Evolutionary conservation across 139 green algal genomes (phyloP).

Genomic region (Volvox africanus): DNA sequence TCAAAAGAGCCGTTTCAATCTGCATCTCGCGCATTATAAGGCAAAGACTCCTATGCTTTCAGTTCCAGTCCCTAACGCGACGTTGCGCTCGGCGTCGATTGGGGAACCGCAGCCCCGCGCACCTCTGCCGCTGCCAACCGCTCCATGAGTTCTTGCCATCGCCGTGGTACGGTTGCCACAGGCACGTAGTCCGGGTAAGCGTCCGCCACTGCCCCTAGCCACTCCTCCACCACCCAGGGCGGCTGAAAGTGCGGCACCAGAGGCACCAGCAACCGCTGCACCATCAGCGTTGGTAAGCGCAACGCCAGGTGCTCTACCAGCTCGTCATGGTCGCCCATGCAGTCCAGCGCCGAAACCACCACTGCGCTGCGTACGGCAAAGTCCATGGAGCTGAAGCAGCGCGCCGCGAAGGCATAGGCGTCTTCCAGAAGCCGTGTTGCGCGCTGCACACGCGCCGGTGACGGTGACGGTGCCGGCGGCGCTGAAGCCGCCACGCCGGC

Average conservation of each 20-base stretch:
- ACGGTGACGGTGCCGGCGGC: not conserved
- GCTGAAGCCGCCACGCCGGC: not conserved
- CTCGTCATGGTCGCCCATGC: slow-evolving; percentile 35
- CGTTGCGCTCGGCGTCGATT: too few species aligned
- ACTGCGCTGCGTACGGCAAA: slow-evolving; percentile 10
- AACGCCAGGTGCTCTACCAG: not conserved
- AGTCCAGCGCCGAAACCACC: slow-evolving; percentile 38
- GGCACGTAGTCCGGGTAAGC: not conserved
- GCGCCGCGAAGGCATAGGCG: not conserved
- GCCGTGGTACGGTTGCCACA: not conserved
- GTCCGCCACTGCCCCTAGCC: slow-evolving; percentile 20
- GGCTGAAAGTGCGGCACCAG: slow-evolving; percentile 26
- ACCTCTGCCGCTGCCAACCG: slow-evolving; percentile 2
- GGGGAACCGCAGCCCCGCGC: not conserved
- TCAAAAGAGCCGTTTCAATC: too few species aligned
- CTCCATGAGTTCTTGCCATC: slow-evolving; percentile 11
- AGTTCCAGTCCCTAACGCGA: too few species aligned
- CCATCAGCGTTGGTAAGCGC: slow-evolving; percentile 14
- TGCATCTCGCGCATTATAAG: too few species aligned
- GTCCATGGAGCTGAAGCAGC: not conserved
- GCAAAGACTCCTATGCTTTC: too few species aligned
- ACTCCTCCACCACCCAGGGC: slow-evolving; percentile 31
- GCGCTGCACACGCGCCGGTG: not conserved
- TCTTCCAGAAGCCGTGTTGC: not conserved
- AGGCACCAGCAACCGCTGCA: slow-evolving; percentile 26